Conservation (phyloP, 805 yeast genomes). For the Deakozyma indianensis region DNA sequence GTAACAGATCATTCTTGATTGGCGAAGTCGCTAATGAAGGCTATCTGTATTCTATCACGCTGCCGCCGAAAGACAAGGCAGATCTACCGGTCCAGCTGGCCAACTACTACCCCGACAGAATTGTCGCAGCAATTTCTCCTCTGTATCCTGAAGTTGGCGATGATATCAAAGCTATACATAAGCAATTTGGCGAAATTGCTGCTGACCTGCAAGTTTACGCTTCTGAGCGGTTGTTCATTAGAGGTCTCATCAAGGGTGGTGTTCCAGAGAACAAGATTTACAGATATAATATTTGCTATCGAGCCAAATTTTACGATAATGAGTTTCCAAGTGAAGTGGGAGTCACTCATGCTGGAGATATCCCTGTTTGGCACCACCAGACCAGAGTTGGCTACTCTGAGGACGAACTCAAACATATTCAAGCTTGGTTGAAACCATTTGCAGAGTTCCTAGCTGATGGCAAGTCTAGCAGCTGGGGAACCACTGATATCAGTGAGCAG, state of each 20-base stretch:
- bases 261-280: conserved; percentile 18
- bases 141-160: conserved; percentile 12
- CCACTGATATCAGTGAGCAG: conserved; percentile 14
- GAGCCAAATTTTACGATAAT: conserved; percentile 16
- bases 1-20: conserved; percentile 15
- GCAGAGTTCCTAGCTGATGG: conserved; percentile 17
- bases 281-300: conserved; percentile 21
- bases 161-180: conserved; percentile 10
- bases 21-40: conserved; percentile 26
- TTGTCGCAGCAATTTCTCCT: conserved; percentile 16
- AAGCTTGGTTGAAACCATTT: conserved; percentile 20
- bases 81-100: conserved; percentile 18
- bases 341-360: conserved; percentile 27
- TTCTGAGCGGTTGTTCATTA: conserved; percentile 25
- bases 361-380: conserved; percentile 23
- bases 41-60: conserved; percentile 18
- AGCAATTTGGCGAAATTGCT: conserved; percentile 22
- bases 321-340: conserved; percentile 13
- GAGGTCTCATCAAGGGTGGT: conserved; percentile 18
- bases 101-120: conserved; percentile 24
- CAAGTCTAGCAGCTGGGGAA: conserved; percentile 19
- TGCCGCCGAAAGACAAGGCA: conserved; percentile 18
- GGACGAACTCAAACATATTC: conserved; percentile 15
- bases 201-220: conserved; percentile 28
- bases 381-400: conserved; percentile 14